Base-by-base conservation (phyloP, 257 asterid species). In the Primulina huaijiensis region DNA sequence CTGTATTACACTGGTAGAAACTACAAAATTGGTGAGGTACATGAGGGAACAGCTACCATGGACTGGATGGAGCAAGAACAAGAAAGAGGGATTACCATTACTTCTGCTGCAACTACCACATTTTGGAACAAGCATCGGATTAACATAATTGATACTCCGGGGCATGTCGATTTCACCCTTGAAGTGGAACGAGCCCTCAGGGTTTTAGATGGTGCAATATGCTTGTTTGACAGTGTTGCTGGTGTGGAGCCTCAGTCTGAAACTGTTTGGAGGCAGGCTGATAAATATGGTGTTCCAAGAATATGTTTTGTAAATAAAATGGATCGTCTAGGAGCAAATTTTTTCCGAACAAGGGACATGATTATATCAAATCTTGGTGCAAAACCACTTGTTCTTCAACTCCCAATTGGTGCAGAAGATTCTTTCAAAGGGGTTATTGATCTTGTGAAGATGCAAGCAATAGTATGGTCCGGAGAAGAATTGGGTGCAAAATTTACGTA, bases 11-110 rank as follows among this genome's bases (percentile, higher is more conserved):
- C 99, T 1, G 99, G 99, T 17, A 76, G 89, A 79, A 93, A 86
- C 85, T 93, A 93, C 87, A 93, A 93, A 81, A 90, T 93, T 7
- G 99, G 99, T 17, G 99, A 93, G 78, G 99, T 93, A 53, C 99
- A 93, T 14, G 99, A 90, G 72, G 97, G 99, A 59, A 93, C 99
- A 29, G 97, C 99, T 68, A 90, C 99, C 0, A 93, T 93, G 97
- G 99, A 93, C 80, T 93, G 99, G 99, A 93, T 93, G 99, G 99
- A 93, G 84, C 99, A 90, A 76, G 99, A 93, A 75, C 99, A 93
- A 70, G 99, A 93, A 79, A 80, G 99, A 77, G 97, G 99, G 59
- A 93, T 93, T 33, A 90, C 96, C 40, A 93, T 93, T 65, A 93
- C 99, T 16, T 93, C 99, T 37, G 97, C 97, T 61, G 96, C 99